Evolutionary conservation across 192 early-diverging fungal genomes (phyloP), one percentile per base, ranked within the genome.

Genomic region (Coemansia sp.): DNA sequence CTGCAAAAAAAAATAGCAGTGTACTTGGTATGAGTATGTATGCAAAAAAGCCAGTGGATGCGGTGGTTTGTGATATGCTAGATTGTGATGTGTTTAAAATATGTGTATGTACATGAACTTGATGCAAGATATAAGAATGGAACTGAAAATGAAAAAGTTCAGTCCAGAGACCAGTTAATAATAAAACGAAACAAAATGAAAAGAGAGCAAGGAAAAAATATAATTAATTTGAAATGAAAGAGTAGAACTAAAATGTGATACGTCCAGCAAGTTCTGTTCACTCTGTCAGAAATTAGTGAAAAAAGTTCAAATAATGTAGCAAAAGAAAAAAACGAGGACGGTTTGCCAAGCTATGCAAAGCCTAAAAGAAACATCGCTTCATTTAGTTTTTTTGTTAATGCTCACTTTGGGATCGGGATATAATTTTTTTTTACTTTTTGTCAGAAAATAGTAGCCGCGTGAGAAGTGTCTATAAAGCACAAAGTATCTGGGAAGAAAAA

Each of bases 91-190:
- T n/a, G 22, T 17, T 34, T 34, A 60, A 2, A 12, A 34, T 60
- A 15, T 33, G 58, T 33, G 2, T 34, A 60, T 60, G 35, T 60
- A 33, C 15, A 38, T 51, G 66, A 20, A 34, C 14, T 41, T 37
- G 58, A 17, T 33, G 15, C 15, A 34, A 17, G 11, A 60, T 34
- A 15, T n/a, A 22, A 54, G 22, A 54, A 54, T 54, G 8, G 52
- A 54, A 22, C 6, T n/a, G 17, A 22, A 54, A 22, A 54, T 54
- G 15, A 22, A 54, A 5, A 54, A 1, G 36, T 34, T 66, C 51
- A 54, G 11, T 3, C 34, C 35, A 9, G 52, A 38, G 39, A 67
- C 5, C 18, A 67, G 36, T 22, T 37, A 67, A 66, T 34, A 56
- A 36, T 54, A 56, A 48, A 37, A 35, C 4, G 18, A 51, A 61